Conservation (phyloP, 306 rosid species). For the Mimosa pudica region DNA sequence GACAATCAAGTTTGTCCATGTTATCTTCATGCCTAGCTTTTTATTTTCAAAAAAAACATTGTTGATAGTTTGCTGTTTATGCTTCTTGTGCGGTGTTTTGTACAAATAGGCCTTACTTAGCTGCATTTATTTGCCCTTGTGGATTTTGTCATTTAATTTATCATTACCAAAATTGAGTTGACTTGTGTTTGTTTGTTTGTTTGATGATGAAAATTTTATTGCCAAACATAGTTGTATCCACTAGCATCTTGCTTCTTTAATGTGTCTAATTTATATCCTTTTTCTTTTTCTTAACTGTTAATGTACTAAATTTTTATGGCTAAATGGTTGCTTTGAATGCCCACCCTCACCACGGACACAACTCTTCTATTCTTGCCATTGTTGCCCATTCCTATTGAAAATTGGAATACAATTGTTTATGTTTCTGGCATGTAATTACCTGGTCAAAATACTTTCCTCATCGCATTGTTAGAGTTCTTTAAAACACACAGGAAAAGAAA, state of each 20-base stretch:
- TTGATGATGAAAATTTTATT: conserved; percentile 89
- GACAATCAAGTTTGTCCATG: neutral
- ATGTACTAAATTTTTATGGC: conserved; percentile 4
- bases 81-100: conserved; percentile 5
- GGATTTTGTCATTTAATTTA: neutral
- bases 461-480: conserved; percentile 3
- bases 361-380: no score
- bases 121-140: neutral
- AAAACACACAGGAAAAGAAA: neutral
- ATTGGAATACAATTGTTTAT: neutral
- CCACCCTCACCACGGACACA: neutral
- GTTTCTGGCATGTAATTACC: neutral
- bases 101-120: neutral
- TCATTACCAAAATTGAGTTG: neutral
- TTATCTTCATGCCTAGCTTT: conserved; percentile 12
- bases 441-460: neutral
- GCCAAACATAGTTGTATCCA: conserved; percentile 67
- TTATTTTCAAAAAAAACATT: neutral
- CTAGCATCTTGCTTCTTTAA: conserved; percentile 21
- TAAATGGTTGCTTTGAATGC: conserved; percentile 13
- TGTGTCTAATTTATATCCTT: conserved; percentile 11
- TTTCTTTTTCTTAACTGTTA: conserved; percentile 20
- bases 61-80: neutral
- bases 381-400: neutral
- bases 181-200: conserved; percentile 27